These are phyloP conservation scores for Claviceps monticola DNA, from an alignment of 2,329 filamentous ascomycete species.

Conservation along the genomic window DNA sequence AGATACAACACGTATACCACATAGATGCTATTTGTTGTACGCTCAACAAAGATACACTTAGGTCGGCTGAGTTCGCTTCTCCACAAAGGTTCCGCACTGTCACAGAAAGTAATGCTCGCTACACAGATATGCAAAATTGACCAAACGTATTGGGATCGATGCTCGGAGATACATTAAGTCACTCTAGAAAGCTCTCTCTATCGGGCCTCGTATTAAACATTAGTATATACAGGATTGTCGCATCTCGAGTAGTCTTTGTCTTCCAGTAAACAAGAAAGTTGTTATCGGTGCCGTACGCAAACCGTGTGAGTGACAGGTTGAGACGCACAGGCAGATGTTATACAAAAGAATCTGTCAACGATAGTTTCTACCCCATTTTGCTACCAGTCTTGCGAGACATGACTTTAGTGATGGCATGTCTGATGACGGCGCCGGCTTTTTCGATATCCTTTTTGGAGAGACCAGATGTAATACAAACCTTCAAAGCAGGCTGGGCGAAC, in stretches of 20 bases:
- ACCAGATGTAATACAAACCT: constrained; percentile 79
- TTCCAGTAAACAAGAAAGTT: background rate
- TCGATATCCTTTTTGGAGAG: constrained; percentile 91
- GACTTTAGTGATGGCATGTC: constrained; percentile 89
- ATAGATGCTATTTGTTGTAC: too few relatives aligned
- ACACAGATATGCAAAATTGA: background rate
- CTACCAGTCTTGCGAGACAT: constrained; percentile 50
- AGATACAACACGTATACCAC: too few relatives aligned
- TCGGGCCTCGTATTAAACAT: background rate
- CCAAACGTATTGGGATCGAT: background rate
- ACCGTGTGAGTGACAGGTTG: background rate
- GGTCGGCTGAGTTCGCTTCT: background rate
- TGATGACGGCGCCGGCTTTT: constrained; percentile 75
- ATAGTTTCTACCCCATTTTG: constrained; percentile 12
- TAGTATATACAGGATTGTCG: background rate
- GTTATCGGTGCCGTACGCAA: background rate
- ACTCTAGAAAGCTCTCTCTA: background rate
- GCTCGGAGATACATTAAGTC: background rate
- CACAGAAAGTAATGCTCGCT: too few relatives aligned
- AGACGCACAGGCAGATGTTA: background rate
- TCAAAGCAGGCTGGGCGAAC: constrained; percentile 66
- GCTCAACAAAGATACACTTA: background rate
- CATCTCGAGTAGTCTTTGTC: background rate
- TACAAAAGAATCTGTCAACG: background rate
- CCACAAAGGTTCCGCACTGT: too few relatives aligned